phyloP scores from a whole-genome alignment of 139 green algal genomes.

The Spirogloea muscicola region DNA sequence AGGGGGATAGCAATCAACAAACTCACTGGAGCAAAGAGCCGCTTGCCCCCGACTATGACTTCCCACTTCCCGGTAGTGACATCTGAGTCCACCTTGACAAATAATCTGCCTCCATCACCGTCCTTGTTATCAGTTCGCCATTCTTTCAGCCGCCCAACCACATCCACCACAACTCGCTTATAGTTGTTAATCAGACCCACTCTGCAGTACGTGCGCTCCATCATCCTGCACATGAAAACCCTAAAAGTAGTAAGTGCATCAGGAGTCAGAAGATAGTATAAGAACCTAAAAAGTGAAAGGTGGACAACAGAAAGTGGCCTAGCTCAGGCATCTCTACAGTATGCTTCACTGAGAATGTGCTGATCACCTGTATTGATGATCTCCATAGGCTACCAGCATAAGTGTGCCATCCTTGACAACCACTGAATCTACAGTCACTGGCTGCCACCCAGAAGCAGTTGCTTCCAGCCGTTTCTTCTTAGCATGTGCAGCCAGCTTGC shows the following conservation, averaged over 20 bases:
- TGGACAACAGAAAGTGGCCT: neutral
- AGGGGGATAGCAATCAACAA: too few species aligned
- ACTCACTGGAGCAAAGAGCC: constrained; percentile 25
- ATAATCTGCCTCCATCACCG: constrained; percentile 7
- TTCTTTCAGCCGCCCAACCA: neutral
- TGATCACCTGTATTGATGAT: constrained; percentile 9
- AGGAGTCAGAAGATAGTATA: neutral
- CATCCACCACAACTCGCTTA: neutral
- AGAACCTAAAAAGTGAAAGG: neutral
- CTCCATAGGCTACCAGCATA: constrained; percentile 10
- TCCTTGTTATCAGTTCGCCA: neutral
- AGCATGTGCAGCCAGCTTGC: too few species aligned
- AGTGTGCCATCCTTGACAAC: constrained; percentile 19
- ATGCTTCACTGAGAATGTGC: neutral
- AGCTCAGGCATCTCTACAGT: neutral
- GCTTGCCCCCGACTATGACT: constrained; percentile 14
- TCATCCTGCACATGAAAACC: neutral
- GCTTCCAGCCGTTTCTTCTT: too few species aligned
- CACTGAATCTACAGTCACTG: constrained; percentile 12
- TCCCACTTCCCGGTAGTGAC: constrained; percentile 6
- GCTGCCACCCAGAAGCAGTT: too few species aligned
- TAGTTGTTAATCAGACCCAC: constrained; percentile 2
- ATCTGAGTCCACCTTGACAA: constrained; percentile 8
- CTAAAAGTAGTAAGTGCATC: neutral
- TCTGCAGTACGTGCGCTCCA: neutral